phyloP scores from a whole-genome alignment of 1,284 basidiomycete genomes.

The Ganoderma meredithae region DNA sequence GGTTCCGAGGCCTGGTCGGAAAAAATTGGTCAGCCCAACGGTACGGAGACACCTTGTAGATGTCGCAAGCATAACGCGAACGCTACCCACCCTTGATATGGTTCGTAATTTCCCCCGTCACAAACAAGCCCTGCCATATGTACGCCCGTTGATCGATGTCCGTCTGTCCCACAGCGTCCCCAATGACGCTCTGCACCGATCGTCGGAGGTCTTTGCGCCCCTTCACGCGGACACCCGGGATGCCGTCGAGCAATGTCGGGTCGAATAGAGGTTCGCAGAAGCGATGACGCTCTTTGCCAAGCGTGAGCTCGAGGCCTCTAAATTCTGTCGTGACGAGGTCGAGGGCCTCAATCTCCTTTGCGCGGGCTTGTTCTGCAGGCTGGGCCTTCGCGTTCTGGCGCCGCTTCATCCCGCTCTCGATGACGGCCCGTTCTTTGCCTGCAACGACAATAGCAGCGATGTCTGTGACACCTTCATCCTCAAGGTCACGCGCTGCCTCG shows the following conservation, averaged over 20 bases:
- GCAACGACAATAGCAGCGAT: conserved; percentile 85
- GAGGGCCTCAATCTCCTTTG: conserved; percentile 81
- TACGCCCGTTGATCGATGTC: conserved; percentile 74
- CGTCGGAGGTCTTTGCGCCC: conserved; percentile 40
- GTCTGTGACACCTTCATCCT: conserved; percentile 88
- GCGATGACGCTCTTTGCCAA: conserved; percentile 89
- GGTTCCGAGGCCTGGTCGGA: conserved; percentile 61
- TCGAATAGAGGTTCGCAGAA: conserved; percentile 93
- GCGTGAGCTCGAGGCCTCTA: conserved; percentile 70
- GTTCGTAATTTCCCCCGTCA: conserved; percentile 83
- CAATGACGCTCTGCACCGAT: conserved; percentile 71
- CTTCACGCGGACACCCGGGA: conserved; percentile 36
- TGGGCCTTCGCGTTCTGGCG: conserved; percentile 78
- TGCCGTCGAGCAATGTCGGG: conserved; percentile 58
- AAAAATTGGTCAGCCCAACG: conserved; percentile 11
- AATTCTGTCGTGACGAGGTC: conserved; percentile 83
- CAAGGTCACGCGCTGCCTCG: conserved; percentile 59
- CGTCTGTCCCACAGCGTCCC: conserved; percentile 60
- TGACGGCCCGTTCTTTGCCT: conserved; percentile 82
- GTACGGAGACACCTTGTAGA: neutral
- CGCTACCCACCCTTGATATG: conserved; percentile 74
- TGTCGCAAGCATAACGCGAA: conserved; percentile 15
- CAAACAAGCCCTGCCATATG: conserved; percentile 84
- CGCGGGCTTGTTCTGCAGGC: conserved; percentile 81
- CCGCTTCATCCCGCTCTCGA: conserved; percentile 82